These are phyloP conservation scores for Colletotrichum melonis DNA, from an alignment of 2,329 filamentous ascomycete species.

Conservation along the genomic window DNA sequence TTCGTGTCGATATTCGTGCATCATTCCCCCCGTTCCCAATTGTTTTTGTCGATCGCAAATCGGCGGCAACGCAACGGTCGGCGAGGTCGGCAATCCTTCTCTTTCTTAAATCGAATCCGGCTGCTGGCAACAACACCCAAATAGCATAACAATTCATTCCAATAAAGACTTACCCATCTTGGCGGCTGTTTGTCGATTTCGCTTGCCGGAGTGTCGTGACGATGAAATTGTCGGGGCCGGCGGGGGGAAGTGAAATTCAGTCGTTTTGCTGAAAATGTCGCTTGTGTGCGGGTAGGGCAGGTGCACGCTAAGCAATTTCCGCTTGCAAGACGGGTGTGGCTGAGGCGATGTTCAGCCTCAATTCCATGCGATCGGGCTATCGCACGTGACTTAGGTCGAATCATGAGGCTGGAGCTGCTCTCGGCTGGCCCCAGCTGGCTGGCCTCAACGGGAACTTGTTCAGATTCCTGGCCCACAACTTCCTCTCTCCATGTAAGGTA, in stretches of 20 bases:
- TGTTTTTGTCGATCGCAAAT: conserved; percentile 20
- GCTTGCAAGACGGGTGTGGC: conserved; percentile 16
- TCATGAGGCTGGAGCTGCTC: background rate
- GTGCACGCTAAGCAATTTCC: conserved; percentile 11
- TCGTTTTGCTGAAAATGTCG: conserved; percentile 34
- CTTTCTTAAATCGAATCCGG: conserved; percentile 6
- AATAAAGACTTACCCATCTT: conserved; percentile 37
- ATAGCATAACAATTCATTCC: conserved; percentile 4
- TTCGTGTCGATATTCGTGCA: background rate
- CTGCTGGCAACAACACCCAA: conserved; percentile 15
- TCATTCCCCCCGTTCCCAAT: conserved; percentile 12
- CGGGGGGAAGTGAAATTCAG: conserved; percentile 18
- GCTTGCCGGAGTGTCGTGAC: conserved; percentile 38
- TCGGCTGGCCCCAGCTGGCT: background rate
- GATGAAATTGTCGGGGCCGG: conserved; percentile 29
- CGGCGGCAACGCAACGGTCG: conserved; percentile 12
- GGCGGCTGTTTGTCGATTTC: conserved; percentile 38
- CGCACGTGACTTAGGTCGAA: conserved; percentile 21
- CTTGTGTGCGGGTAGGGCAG: conserved; percentile 37
- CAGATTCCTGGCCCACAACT: no score
- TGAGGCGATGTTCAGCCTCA: conserved; percentile 21
- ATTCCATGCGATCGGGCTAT: background rate
- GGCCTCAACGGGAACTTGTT: no score
- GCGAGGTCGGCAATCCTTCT: background rate
- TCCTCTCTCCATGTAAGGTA: no score